These are phyloP conservation scores for Falciphora oryzae DNA, from an alignment of 2,329 filamentous ascomycete genomes.

Conservation along the genomic window DNA sequence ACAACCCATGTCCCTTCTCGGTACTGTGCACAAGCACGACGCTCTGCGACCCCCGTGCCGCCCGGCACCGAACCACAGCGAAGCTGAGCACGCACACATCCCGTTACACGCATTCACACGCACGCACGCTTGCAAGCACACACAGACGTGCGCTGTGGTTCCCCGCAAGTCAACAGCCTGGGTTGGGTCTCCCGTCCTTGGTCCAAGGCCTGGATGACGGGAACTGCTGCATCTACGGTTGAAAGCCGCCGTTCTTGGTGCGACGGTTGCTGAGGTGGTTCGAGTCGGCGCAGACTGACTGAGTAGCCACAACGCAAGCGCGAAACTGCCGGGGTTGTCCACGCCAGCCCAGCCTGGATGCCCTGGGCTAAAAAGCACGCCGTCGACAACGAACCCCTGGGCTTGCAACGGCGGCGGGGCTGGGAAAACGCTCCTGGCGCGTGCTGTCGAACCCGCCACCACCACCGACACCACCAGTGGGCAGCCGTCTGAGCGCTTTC, in stretches of 20 bases:
- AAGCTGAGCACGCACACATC: neutral
- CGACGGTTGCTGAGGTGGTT: neutral
- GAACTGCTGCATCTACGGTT: neutral
- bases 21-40: neutral
- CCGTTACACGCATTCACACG: neutral
- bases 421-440: slow-evolving; percentile 8
- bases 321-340: slow-evolving; percentile 10
- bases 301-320: slow-evolving; percentile 12
- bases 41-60: neutral
- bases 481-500: neutral
- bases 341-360: neutral
- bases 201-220: too few species aligned
- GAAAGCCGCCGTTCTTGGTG: neutral
- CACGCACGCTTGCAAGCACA: neutral
- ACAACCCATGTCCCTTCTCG: too few species aligned
- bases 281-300: neutral
- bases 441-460: neutral
- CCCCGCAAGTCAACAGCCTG: neutral
- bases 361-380: neutral
- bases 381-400: slow-evolving; percentile 8
- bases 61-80: neutral
- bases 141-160: neutral
- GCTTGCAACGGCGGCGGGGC: slow-evolving; percentile 9
- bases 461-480: neutral
- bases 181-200: neutral